Evolutionary conservation across 1,284 basidiomycete species (phyloP).

Genomic region (Ceratobasidium sp.): DNA sequence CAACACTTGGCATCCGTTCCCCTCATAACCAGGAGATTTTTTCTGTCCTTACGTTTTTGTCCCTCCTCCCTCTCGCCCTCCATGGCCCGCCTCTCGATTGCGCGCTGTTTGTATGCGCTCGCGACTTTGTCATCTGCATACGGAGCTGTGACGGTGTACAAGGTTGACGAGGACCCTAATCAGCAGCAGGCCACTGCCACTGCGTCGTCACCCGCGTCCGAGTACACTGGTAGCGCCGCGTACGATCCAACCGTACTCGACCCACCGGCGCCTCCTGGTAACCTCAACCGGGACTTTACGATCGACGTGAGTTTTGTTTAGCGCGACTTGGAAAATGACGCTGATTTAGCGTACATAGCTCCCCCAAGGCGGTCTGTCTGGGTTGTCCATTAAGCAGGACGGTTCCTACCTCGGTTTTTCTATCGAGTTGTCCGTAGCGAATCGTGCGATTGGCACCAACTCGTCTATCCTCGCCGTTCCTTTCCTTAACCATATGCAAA

Average conservation of each 20-base stretch:
- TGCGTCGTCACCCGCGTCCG: neutral
- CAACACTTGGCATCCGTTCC: neutral
- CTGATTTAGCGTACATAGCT: conserved; percentile 5
- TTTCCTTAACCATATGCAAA: conserved; percentile 82
- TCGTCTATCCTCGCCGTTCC: conserved; percentile 68
- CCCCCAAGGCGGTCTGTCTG: conserved; percentile 3
- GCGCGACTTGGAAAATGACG: conserved; percentile 5
- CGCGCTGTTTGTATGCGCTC: conserved; percentile 13
- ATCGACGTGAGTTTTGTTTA: conserved; percentile 35
- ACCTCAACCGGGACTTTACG: conserved; percentile 26
- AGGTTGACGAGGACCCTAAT: neutral
- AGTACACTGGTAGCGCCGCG: conserved; percentile 29
- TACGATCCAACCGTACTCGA: conserved; percentile 45
- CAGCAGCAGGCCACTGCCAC: conserved; percentile 34
- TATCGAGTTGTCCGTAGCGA: conserved; percentile 48
- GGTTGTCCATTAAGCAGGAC: conserved; percentile 26
- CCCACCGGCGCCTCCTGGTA: conserved; percentile 35
- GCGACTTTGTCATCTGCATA: neutral
- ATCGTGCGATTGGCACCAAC: conserved; percentile 60
- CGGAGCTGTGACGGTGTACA: conserved; percentile 28
- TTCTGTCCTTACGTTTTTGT: too few species aligned
- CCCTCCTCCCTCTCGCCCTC: neutral
- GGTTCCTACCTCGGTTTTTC: conserved; percentile 48
- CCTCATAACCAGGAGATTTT: neutral
- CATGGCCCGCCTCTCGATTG: conserved; percentile 37